Evolutionary conservation across 805 yeast genomes (phyloP).

Genomic region (Metahyphopichia silvanorum): DNA sequence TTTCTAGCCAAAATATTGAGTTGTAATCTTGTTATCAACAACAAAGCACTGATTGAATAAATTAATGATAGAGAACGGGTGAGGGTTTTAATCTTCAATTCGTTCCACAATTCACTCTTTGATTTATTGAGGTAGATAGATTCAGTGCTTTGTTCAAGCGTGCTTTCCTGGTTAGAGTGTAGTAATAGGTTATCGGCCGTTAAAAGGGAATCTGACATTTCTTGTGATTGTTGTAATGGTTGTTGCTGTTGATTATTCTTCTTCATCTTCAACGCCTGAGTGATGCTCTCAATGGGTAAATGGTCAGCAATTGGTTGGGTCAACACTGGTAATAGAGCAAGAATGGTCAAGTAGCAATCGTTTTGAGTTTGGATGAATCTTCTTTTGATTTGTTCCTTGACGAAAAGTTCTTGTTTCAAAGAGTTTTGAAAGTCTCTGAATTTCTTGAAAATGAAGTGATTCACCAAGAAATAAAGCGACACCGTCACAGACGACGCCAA

Average conservation of each 20-base stretch:
- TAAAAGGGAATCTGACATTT: slow-evolving; percentile 41
- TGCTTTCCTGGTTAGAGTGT: slow-evolving; percentile 20
- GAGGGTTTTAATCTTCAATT: slow-evolving; percentile 70
- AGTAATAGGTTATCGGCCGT: slow-evolving; percentile 36
- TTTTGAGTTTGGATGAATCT: slow-evolving; percentile 89
- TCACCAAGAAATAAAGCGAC: slow-evolving; percentile 33
- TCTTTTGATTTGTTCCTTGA: slow-evolving; percentile 58
- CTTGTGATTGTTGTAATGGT: slow-evolving; percentile 16
- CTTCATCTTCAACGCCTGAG: slow-evolving; percentile 64
- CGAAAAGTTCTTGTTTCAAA: slow-evolving; percentile 37
- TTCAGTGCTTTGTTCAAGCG: not conserved
- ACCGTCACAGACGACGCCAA: slow-evolving; percentile 30
- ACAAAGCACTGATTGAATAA: slow-evolving; percentile 64
- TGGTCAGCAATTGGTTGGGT: slow-evolving; percentile 58
- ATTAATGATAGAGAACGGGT: slow-evolving; percentile 69
- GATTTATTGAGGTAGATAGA: slow-evolving; percentile 23
- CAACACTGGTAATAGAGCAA: slow-evolving; percentile 78
- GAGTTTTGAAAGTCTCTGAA: slow-evolving; percentile 38
- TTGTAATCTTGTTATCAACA: slow-evolving; percentile 81
- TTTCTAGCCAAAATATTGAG: slow-evolving; percentile 84
- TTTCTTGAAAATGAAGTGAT: slow-evolving; percentile 37
- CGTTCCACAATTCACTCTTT: slow-evolving; percentile 70
- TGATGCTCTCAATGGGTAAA: slow-evolving; percentile 70
- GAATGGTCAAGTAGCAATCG: slow-evolving; percentile 80
- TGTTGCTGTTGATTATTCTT: slow-evolving; percentile 27